phyloP scores from a whole-genome alignment of 2,329 filamentous ascomycete genomes.

The Colletotrichum sojae region DNA sequence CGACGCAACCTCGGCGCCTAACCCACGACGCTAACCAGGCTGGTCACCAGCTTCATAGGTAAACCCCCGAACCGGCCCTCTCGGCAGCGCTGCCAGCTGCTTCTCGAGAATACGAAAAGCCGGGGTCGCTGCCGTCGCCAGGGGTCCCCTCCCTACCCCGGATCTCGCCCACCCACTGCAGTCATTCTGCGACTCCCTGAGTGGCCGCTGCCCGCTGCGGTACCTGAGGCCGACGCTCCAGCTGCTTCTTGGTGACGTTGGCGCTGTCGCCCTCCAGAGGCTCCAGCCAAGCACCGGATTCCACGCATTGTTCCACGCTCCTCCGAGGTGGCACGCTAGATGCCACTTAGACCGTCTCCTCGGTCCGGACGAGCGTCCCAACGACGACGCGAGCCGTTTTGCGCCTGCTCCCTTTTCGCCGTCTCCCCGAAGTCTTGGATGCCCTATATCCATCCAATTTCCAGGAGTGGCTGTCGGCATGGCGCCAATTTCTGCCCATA shows the following conservation, averaged over 20 bases:
- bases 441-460: neutral
- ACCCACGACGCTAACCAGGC: too few species aligned
- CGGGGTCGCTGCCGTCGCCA: conserved; percentile 11
- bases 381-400: neutral
- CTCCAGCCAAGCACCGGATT: too few species aligned
- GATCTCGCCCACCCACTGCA: conserved; percentile 12
- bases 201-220: conserved; percentile 20
- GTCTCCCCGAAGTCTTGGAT: neutral
- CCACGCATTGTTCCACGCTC: neutral
- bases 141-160: conserved; percentile 30
- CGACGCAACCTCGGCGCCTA: neutral
- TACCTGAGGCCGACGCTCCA: conserved; percentile 23
- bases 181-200: conserved; percentile 28
- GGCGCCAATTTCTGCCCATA: conserved; percentile 3
- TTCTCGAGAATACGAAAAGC: neutral
- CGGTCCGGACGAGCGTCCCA: neutral
- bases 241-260: neutral
- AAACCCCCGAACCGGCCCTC: conserved; percentile 15
- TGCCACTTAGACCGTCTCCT: too few species aligned
- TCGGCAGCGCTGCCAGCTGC: conserved; percentile 2
- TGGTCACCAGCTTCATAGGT: too few species aligned
- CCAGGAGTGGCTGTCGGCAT: conserved; percentile 5
- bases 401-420: too few species aligned
- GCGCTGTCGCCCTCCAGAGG: neutral
- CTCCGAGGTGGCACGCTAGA: too few species aligned